Percentiles rank a stretch among this genome's conserved stretches.
phyloP scores from a whole-genome alignment of 331 rosid species.

The Malus hybrid region DNA sequence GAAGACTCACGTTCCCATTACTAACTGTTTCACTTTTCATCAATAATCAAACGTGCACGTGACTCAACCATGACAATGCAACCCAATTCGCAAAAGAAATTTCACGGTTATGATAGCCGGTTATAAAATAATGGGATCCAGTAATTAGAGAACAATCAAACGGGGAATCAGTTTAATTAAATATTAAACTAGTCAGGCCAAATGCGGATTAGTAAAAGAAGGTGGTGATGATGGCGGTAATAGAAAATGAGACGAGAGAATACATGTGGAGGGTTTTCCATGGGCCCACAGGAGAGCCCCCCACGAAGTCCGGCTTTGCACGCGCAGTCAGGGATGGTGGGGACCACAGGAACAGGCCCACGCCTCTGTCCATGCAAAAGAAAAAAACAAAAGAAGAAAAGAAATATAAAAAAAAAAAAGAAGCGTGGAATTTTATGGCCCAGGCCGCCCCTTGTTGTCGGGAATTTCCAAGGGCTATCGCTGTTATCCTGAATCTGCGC shows the following conservation, averaged over 20 bases:
- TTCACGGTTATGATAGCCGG: neutral
- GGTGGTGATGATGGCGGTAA: slow-evolving; percentile 5
- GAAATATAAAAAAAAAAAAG: neutral
- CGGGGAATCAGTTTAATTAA: no score
- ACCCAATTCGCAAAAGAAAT: neutral
- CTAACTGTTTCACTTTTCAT: neutral
- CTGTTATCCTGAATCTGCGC: slow-evolving; percentile 4
- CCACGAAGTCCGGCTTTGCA: slow-evolving; percentile 65
- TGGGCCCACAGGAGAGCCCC: slow-evolving; percentile 36
- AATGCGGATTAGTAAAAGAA: neutral
- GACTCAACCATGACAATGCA: slow-evolving; percentile 42
- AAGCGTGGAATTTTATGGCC: slow-evolving; percentile 30
- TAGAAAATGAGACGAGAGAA: neutral
- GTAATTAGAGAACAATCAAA: neutral
- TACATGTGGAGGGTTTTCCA: no score
- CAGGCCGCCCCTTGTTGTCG: slow-evolving; percentile 2
- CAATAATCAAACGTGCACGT: slow-evolving; percentile 32
- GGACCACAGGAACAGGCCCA: slow-evolving; percentile 20
- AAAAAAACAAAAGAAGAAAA: neutral
- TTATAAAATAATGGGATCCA: neutral
- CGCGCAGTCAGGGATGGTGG: slow-evolving; percentile 53
- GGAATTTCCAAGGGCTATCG: slow-evolving; percentile 12
- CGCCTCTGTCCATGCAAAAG: slow-evolving; percentile 48
- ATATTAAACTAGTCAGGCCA: neutral
- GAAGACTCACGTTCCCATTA: slow-evolving; percentile 6